A percentile compares a stretch with the other conserved stretches of the same genome.
These are phyloP conservation scores for Ceratobasidium sp. DNA, from an alignment of 1,284 basidiomycete species.

Conservation along the genomic window DNA sequence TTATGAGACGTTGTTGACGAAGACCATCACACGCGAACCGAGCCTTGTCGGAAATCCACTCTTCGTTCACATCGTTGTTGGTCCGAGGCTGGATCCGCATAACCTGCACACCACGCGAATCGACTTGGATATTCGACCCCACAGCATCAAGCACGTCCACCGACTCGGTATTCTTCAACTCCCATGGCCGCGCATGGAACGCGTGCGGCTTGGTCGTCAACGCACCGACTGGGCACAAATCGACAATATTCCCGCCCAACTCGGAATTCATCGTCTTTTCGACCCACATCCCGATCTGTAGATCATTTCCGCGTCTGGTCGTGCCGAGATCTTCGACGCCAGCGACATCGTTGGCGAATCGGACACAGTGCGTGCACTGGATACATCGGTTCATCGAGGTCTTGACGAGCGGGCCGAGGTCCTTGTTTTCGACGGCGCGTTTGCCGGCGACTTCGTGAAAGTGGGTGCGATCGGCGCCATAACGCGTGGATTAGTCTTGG, in stretches of 20 bases:
- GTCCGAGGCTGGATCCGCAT: constrained; percentile 97
- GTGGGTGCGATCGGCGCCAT: constrained; percentile 95
- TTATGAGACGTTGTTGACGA: constrained; percentile 94
- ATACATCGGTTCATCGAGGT: constrained; percentile 99
- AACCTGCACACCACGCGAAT: constrained; percentile 95
- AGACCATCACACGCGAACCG: constrained; percentile 97
- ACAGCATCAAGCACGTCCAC: constrained; percentile 99
- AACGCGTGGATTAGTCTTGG: constrained; percentile 99
- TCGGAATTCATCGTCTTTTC: constrained; percentile 99
- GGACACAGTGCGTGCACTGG: constrained; percentile 98
- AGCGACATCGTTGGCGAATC: constrained; percentile 99
- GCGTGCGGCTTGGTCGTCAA: constrained; percentile 98
- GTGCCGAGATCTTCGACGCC: constrained; percentile 98
- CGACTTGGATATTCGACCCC: constrained; percentile 97
- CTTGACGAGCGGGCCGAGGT: constrained; percentile 98
- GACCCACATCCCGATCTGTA: constrained; percentile 99
- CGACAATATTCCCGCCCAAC: constrained; percentile 96
- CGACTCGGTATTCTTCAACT: constrained; percentile 98
- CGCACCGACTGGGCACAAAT: constrained; percentile 97
- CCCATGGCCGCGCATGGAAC: constrained; percentile 98
- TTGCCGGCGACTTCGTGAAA: constrained; percentile 99
- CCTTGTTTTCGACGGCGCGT: constrained; percentile 98
- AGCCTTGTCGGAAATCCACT: constrained; percentile 99
- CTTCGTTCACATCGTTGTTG: constrained; percentile 99
- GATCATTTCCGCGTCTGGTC: constrained; percentile 96